Conservation (phyloP, 176 grass and related monocot genomes). For the Zoysia japonica region DNA sequence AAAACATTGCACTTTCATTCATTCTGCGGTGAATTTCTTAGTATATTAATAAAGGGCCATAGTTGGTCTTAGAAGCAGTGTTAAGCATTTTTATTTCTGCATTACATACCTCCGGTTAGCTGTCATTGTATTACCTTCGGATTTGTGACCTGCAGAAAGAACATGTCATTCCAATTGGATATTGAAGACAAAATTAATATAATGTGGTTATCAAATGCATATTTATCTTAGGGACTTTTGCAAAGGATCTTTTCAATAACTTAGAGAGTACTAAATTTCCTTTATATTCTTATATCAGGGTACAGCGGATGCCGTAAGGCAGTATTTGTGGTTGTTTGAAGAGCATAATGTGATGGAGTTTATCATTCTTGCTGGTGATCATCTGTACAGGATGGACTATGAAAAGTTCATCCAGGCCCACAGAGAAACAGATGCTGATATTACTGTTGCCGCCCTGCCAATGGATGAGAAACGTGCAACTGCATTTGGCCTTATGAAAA, state of each 20-base stretch:
- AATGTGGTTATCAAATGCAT: neutral
- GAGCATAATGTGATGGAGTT: constrained; percentile 98
- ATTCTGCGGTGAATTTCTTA: neutral
- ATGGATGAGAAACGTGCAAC: constrained; percentile 95
- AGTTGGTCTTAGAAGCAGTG: neutral
- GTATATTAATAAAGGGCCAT: neutral
- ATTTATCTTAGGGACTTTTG: constrained; percentile 12
- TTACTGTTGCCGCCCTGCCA: constrained; percentile 83
- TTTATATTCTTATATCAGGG: constrained; percentile 55
- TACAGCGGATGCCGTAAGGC: constrained; percentile 90
- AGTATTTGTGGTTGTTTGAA: constrained; percentile 95
- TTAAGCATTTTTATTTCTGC: neutral
- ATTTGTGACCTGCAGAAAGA: neutral
- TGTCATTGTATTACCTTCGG: neutral
- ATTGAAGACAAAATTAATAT: neutral
- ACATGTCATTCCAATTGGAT: constrained; percentile 10
- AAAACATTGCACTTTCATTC: neutral
- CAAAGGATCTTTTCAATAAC: constrained; percentile 12
- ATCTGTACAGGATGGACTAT: constrained; percentile 97
- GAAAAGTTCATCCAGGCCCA: constrained; percentile 97
- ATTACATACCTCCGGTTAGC: neutral
- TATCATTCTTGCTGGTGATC: constrained; percentile 89
- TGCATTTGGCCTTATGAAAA: constrained; percentile 96
- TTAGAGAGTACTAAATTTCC: constrained; percentile 30
- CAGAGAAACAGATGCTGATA: constrained; percentile 88